Evolutionary conservation across 805 yeast species (phyloP).

Genomic region (Naumovozyma castellii): DNA sequence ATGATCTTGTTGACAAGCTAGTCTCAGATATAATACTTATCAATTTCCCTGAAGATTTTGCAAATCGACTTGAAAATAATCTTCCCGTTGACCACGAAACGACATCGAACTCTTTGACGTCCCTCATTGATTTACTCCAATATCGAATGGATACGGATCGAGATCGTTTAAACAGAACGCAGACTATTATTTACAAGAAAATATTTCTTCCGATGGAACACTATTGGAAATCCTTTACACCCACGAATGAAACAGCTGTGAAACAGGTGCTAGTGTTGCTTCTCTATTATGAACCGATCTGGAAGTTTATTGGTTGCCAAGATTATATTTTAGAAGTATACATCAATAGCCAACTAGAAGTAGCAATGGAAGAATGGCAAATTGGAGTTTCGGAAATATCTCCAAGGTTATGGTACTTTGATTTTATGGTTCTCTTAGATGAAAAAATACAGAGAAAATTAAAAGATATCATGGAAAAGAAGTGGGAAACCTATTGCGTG

Average conservation of each 20-base stretch:
- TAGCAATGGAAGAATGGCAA: conserved; percentile 33
- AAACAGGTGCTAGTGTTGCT: conserved; percentile 8
- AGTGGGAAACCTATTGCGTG: conserved; percentile 10
- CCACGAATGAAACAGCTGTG: conserved; percentile 2
- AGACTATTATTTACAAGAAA: conserved; percentile 14
- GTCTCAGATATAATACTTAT: conserved; percentile 8
- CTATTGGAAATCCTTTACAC: conserved; percentile 8
- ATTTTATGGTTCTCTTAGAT: conserved; percentile 9
- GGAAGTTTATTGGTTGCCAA: conserved; percentile 14
- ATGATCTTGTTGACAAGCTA: conserved; percentile 12
- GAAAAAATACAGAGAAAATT: conserved; percentile 2
- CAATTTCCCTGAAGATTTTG: conserved; percentile 1
- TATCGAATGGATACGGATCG: conserved; percentile 14
- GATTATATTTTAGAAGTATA: conserved; percentile 24
- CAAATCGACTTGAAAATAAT: conserved; percentile 4
- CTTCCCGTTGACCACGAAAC: conserved; percentile 2
- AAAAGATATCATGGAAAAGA: conserved; percentile 5
- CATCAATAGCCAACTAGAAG: conserved; percentile 33
- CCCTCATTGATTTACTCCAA: conserved; percentile 9
- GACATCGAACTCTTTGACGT: background rate
- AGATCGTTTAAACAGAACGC: conserved; percentile 16
- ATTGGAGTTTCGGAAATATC: background rate
- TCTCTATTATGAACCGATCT: conserved; percentile 14
- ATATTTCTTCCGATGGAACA: conserved; percentile 5
- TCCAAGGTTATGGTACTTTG: conserved; percentile 15